Conservation (phyloP, 2,329 filamentous ascomycete species). For the Pseudocercospora macadamiae region DNA sequence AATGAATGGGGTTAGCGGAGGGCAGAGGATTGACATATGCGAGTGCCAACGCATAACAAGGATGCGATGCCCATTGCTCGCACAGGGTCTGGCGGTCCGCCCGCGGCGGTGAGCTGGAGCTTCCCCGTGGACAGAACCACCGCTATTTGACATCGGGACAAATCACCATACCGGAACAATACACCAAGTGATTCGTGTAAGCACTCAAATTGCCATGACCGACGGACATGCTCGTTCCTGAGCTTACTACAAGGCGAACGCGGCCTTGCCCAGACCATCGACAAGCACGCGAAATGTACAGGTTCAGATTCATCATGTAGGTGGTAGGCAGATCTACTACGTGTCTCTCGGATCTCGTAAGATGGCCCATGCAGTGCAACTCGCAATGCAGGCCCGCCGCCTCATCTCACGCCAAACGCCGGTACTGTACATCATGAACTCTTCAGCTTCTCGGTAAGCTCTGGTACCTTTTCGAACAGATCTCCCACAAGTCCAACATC, state of each 20-base stretch:
- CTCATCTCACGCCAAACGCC: conserved; percentile 6
- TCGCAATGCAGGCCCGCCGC: background rate
- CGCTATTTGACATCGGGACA: background rate
- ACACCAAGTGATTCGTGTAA: background rate
- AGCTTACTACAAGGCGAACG: too few relatives aligned
- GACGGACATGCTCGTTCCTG: background rate
- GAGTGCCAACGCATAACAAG: conserved; percentile 3
- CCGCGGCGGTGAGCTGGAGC: conserved; percentile 3
- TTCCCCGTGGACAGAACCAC: background rate
- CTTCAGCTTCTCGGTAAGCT: conserved; percentile 94
- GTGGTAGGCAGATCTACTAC: conserved; percentile 1
- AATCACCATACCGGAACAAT: background rate
- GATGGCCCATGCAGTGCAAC: conserved; percentile 4
- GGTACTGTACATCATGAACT: conserved; percentile 22
- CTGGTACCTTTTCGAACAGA: conserved; percentile 91
- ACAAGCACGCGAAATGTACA: background rate
- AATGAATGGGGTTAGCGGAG: background rate
- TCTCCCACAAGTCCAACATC: conserved; percentile 95
- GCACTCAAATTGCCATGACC: background rate
- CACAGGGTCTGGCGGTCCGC: background rate
- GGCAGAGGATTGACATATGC: background rate
- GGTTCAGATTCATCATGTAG: background rate
- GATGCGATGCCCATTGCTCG: background rate
- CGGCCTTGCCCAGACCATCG: background rate
- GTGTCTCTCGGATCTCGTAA: conserved; percentile 9